Base-by-base conservation (phyloP, 2,329 filamentous ascomycete genomes). In the Penicillium sp. region DNA sequence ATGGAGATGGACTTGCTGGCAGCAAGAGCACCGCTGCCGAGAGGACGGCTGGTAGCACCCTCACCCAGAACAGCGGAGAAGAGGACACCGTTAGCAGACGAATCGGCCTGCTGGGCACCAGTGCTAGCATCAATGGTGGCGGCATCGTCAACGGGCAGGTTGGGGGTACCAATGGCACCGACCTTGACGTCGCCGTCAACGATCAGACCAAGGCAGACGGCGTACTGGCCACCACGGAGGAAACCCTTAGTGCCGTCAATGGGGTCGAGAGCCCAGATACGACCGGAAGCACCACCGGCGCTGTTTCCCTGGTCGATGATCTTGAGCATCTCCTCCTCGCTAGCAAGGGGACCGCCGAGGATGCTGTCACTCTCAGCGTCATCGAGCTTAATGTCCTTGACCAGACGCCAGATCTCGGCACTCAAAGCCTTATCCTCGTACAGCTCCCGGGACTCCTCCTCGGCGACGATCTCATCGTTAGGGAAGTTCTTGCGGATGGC, bases 221-320 rank as follows among this genome's bases (percentile, higher is more conserved):
- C 96, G 73, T 99, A 99, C 79, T 99, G 95, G 39, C 93, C 96
- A 52, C 95, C 95, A 61, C 96, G 86, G 59, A 99, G 81, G 80
- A 99, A 99, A 29, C 95, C 96, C 79, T 97, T 96, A 53, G 95
- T 99, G 64, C 95, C 95, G 76, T 99, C 95, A 61, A 99, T 97
- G 58, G 95, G 95, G 76, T 99, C 95, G 56, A 99, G 87, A 42
- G 93, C 90, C 95, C 95, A 99, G 75, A 98, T 91, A 65, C 95
- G 74, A 21, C 76, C 75, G 59, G 71, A 72, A 49, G 71, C 56
- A 39, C 76, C 75, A 59, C 75, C 75, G 3, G 68, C 65, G 42
- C 75, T 77, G 59, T 78, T 77, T 31, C 84, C 84, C 62, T 78
- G 75, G 65, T 86, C 84, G 59, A 86, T 82, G 31, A 82, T 80